Conservation (phyloP, 2,329 filamentous ascomycete species). For the Sphaerulina populicola region DNA sequence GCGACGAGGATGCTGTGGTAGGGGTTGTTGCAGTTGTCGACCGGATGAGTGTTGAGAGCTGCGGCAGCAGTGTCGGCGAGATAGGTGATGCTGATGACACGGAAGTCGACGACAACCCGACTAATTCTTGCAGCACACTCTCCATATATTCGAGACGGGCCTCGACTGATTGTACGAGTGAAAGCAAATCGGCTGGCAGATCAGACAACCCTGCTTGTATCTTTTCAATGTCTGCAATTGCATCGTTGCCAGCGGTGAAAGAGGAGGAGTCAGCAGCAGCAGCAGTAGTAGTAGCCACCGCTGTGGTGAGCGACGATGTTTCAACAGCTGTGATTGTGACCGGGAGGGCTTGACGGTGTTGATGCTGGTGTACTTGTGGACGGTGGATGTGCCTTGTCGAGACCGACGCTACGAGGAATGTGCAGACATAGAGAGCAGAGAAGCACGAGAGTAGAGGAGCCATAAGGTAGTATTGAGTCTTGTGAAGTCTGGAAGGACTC, state of each 20-base stretch:
- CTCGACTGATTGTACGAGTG: conserved; percentile 14
- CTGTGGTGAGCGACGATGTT: background rate
- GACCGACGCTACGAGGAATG: background rate
- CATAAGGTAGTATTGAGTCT: conserved; percentile 1
- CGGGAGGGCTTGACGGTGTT: background rate
- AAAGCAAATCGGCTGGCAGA: conserved; percentile 15
- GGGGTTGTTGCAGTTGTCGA: background rate
- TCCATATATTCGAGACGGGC: conserved; percentile 15
- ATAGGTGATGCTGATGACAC: background rate
- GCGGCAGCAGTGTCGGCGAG: background rate
- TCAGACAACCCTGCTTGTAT: conserved; percentile 16
- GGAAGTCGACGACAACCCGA: background rate
- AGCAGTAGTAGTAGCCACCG: background rate
- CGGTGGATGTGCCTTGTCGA: conserved; percentile 8
- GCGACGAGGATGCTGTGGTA: background rate
- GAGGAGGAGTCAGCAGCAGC: background rate
- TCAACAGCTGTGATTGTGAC: background rate
- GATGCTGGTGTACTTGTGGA: conserved; percentile 4
- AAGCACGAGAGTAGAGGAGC: background rate
- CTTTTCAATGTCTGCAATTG: conserved; percentile 17
- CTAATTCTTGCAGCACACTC: conserved; percentile 7
- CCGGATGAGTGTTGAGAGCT: background rate
- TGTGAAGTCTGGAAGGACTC: background rate
- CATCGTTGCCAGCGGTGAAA: conserved; percentile 13
- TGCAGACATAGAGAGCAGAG: background rate